phyloP scores from a whole-genome alignment of 1,284 basidiomycete species.

The Fomitopsis palustris region DNA sequence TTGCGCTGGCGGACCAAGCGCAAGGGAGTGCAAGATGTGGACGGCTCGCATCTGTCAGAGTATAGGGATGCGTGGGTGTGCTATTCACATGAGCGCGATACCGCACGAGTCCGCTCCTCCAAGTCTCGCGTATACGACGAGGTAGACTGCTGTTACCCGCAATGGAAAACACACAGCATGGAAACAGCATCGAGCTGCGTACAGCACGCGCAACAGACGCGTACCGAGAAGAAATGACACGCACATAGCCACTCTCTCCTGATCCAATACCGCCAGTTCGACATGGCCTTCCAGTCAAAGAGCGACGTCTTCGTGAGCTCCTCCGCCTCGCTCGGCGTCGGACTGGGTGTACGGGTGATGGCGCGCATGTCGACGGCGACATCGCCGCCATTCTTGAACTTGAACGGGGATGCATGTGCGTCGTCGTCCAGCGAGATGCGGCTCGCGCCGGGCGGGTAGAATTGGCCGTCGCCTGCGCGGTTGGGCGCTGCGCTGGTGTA shows the following conservation, averaged over 20 bases:
- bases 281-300: constrained; percentile 42
- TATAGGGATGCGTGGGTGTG: too few species aligned
- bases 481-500: constrained; percentile 13
- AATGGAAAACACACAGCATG: not conserved
- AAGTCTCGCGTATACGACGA: too few species aligned
- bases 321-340: constrained; percentile 36
- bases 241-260: constrained; percentile 47
- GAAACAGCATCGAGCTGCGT: too few species aligned
- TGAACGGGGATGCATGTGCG: constrained; percentile 1
- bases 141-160: not conserved
- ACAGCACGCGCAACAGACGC: too few species aligned
- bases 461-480: constrained; percentile 9
- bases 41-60: too few species aligned
- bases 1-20: too few species aligned
- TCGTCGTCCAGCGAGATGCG: constrained; percentile 16
- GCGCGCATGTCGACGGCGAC: constrained; percentile 19
- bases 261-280: constrained; percentile 45
- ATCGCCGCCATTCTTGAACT: constrained; percentile 9
- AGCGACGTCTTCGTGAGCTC: constrained; percentile 33
- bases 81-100: too few species aligned
- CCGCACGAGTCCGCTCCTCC: too few species aligned
- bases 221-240: constrained; percentile 17
- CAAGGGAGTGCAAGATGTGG: too few species aligned
- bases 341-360: constrained; percentile 37
- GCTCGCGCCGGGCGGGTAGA: constrained; percentile 22